Evolutionary conservation across 2,329 filamentous ascomycete genomes (phyloP).

Genomic region (Ceratocystis papillata): DNA sequence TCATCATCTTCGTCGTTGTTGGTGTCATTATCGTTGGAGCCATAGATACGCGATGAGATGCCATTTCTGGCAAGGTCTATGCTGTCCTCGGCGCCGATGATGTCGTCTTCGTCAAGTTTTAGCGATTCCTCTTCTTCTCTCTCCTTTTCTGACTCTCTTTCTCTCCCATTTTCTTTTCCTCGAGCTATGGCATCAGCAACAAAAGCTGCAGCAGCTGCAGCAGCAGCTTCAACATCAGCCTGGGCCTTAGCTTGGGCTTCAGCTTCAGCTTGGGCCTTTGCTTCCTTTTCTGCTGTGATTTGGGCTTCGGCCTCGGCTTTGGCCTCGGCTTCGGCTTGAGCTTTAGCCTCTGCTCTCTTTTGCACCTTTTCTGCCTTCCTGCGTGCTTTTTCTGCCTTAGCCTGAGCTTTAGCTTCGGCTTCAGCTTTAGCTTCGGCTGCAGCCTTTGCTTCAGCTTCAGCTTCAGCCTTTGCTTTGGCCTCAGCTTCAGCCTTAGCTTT

Average conservation of each 20-base stretch:
- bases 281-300: no score
- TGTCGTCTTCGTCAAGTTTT: constrained; percentile 4
- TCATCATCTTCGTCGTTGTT: constrained; percentile 18
- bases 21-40: neutral
- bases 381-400: no score
- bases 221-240: neutral
- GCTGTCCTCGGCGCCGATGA: constrained; percentile 6
- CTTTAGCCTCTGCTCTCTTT: no score
- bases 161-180: neutral
- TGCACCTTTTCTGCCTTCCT: no score
- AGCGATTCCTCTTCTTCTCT: constrained; percentile 9
- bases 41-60: neutral
- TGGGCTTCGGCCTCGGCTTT: neutral
- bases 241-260: neutral
- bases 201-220: neutral
- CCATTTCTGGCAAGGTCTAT: neutral
- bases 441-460: neutral
- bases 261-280: neutral
- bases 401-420: neutral
- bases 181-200: no score
- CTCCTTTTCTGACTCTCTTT: neutral
- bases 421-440: neutral
- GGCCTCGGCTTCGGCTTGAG: no score
- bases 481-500: neutral
- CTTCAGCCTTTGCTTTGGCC: neutral